Base-by-base conservation (phyloP, 805 yeast species). In the Candida tammaniensis region DNA sequence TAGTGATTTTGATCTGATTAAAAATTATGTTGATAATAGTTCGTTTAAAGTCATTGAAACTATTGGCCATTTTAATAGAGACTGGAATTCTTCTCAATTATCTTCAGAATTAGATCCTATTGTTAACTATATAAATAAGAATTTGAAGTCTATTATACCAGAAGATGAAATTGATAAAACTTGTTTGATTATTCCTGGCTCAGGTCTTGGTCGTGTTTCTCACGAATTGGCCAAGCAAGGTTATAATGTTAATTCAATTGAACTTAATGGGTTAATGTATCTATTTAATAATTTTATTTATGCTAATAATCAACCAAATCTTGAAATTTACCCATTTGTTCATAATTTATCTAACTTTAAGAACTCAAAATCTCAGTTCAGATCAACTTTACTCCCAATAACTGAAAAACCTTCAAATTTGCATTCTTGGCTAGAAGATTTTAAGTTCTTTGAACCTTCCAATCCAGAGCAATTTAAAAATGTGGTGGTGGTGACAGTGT, bases 201-300 rank as follows among this genome's bases (percentile, higher is more conserved):
- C 93, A 1, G 98, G 98, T 0, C 64, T 84, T 17, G 96, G 96
- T 0, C 64, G 87, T 44, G 61, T 87, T 0, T 80, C 95, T 1
- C 80, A 79, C 51, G 86, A 80, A 39, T 40, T 86, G 17, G 64
- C 78, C 2, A 8, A 27, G 61, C 68, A 30, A 39, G 61, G 5
- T 6, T 72, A 64, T 41, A 49, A 65, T 4, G 88, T 86, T 0
- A 82, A 80, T 40, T 80, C 94, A 0, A 72, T 86, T 20, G 98
- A 89, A 52, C 76, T 70, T 49, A 83, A 91, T 3, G 73, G 82
- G 25, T 54, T 83, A 38, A 87, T 88, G 96, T 76, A 77, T 42
- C 45, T 82, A 1, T 79, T 86, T 44, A 79, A 82, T 51, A 68
- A 73, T 36, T 82, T 73, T 47, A 64, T 80, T 1, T 79, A 79